Conservation (phyloP, 257 asterid species). For the Rubia yunnanensis region DNA sequence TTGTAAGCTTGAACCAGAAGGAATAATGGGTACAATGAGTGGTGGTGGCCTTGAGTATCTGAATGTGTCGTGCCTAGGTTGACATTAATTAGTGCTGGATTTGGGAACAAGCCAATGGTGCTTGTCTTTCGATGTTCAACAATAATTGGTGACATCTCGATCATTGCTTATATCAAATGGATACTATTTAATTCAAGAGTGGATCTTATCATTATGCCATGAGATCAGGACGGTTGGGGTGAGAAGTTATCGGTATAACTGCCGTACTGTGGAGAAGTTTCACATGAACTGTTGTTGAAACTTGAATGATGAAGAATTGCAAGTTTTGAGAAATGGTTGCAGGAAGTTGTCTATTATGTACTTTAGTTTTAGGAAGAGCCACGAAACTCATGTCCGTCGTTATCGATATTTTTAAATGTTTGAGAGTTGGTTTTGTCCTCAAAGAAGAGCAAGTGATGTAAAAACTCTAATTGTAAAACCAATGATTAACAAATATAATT, state of each 20-base stretch:
- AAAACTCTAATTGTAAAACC: too few relatives aligned
- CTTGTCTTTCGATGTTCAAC: too few relatives aligned
- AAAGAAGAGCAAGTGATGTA: slow-evolving; percentile 45
- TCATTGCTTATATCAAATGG: slow-evolving; percentile 40
- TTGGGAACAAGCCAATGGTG: too few relatives aligned
- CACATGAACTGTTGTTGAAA: slow-evolving; percentile 63
- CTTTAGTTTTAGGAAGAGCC: slow-evolving; percentile 44
- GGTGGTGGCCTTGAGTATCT: slow-evolving; percentile 69
- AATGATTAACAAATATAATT: too few relatives aligned
- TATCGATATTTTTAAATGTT: slow-evolving; percentile 37
- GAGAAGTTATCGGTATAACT: slow-evolving; percentile 49
- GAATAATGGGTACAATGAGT: slow-evolving; percentile 40
- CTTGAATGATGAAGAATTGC: slow-evolving; percentile 38
- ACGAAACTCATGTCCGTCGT: slow-evolving; percentile 31
- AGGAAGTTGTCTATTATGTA: too few relatives aligned
- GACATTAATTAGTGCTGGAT: too few relatives aligned
- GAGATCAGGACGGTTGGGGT: slow-evolving; percentile 38
- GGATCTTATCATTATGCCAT: slow-evolving; percentile 69
- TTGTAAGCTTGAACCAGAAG: slow-evolving; percentile 59
- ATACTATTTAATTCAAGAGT: slow-evolving; percentile 53
- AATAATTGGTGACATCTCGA: slow-evolving; percentile 35
- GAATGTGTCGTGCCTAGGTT: slow-evolving; percentile 39
- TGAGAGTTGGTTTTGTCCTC: slow-evolving; percentile 41
- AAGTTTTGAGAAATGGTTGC: too few relatives aligned
- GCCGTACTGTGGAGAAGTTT: slow-evolving; percentile 40